A percentile compares a stretch with the other conserved stretches of the same genome.
These are phyloP conservation scores for Kewa caespitosa DNA, from an alignment of 179 eudicot genomes.

Conservation along the genomic window DNA sequence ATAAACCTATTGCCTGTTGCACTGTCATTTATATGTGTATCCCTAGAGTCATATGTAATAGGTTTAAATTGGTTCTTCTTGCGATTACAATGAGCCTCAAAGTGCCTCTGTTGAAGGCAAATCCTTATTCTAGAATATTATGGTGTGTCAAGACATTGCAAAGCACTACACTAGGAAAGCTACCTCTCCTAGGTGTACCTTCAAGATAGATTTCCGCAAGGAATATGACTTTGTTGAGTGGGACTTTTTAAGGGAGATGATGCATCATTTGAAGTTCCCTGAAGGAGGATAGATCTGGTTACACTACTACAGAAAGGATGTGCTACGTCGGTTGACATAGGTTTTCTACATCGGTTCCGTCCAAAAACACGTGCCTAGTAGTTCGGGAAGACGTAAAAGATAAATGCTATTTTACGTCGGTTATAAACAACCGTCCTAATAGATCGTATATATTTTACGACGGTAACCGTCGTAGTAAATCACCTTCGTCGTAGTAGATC, in stretches of 20 bases:
- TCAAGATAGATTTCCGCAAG: neutral
- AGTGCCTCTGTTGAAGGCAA: neutral
- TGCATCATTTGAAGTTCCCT: neutral
- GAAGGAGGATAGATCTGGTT: no score
- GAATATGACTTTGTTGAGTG: neutral
- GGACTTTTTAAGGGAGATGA: neutral
- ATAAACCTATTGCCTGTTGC: neutral
- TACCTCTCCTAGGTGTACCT: neutral
- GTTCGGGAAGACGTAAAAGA: no score
- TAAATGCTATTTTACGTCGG: no score
- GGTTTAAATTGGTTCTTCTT: neutral
- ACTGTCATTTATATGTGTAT: neutral
- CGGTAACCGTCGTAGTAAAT: no score
- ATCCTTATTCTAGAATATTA: neutral
- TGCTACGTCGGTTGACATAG: no score
- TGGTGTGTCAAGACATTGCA: neutral
- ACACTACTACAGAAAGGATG: no score
- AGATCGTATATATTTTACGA: no score
- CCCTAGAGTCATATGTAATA: neutral
- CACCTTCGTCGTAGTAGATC: no score
- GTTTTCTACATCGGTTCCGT: no score
- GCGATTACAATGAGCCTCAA: neutral
- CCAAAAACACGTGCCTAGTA: no score
- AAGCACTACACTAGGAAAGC: neutral
- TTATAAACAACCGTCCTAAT: no score